phyloP scores from a whole-genome alignment of 2,329 filamentous ascomycete species.

The Metarhizium brunneum region DNA sequence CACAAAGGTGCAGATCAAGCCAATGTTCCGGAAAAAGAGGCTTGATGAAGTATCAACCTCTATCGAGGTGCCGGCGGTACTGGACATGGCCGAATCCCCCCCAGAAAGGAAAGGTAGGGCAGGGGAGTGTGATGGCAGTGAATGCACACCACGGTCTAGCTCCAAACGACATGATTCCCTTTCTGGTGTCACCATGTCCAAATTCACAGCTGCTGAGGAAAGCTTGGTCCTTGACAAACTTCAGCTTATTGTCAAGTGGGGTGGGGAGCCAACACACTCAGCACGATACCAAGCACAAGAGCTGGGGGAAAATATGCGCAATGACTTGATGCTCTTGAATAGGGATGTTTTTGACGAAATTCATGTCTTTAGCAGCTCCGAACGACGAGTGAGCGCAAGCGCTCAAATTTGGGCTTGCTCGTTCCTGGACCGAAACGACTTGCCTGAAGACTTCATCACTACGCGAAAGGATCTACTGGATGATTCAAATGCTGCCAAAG shows the following conservation, averaged over 20 bases:
- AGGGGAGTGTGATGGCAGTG: slow-evolving; percentile 12
- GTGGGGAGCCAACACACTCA: slow-evolving; percentile 94
- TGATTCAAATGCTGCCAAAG: slow-evolving; percentile 96
- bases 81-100: slow-evolving; percentile 18
- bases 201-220: slow-evolving; percentile 88
- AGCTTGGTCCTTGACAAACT: slow-evolving; percentile 90
- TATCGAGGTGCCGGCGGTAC: slow-evolving; percentile 23
- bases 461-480: slow-evolving; percentile 92
- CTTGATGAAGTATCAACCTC: slow-evolving; percentile 43
- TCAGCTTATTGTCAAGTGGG: slow-evolving; percentile 98
- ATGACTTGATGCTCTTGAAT: slow-evolving; percentile 88
- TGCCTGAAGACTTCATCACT: slow-evolving; percentile 77
- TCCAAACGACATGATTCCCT: slow-evolving; percentile 72
- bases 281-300: slow-evolving; percentile 94
- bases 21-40: slow-evolving; percentile 91
- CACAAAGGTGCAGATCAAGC: slow-evolving; percentile 98
- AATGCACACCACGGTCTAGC: slow-evolving; percentile 12
- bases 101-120: slow-evolving; percentile 11
- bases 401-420: slow-evolving; percentile 92
- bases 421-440: slow-evolving; percentile 79
- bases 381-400: slow-evolving; percentile 87
- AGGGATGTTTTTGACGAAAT: slow-evolving; percentile 87
- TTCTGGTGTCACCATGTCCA: slow-evolving; percentile 83
- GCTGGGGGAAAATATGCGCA: slow-evolving; percentile 89
- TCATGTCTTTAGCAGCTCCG: slow-evolving; percentile 90